These are phyloP conservation scores for Blastocystis sp. DNA, from an alignment of 352 stramenopile genomes.

Conservation along the genomic window DNA sequence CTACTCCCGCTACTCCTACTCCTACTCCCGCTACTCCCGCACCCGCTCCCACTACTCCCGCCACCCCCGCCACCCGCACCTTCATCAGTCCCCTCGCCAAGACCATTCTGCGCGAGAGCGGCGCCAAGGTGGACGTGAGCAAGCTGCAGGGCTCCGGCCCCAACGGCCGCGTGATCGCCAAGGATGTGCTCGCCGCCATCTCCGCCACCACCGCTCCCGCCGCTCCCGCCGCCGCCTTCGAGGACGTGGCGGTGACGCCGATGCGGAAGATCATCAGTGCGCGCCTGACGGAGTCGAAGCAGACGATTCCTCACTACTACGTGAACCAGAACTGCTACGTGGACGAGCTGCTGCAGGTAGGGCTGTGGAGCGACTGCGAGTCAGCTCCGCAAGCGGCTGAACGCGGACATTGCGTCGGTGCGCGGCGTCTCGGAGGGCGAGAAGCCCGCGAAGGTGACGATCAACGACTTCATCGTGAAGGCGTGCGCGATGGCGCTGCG, in stretches of 20 bases:
- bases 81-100: conserved; percentile 47
- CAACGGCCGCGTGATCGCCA: conserved; percentile 67
- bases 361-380: background rate
- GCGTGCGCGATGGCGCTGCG: conserved; percentile 84
- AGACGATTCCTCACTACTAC: conserved; percentile 89
- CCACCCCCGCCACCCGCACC: conserved; percentile 33
- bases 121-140: conserved; percentile 1
- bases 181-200: conserved; percentile 65
- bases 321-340: conserved; percentile 86
- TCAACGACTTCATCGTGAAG: conserved; percentile 98
- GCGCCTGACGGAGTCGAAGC: conserved; percentile 87
- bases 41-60: background rate
- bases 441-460: conserved; percentile 79
- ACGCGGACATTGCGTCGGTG: conserved; percentile 25
- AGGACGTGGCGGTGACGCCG: conserved; percentile 76
- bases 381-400: background rate
- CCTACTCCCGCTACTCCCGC: background rate
- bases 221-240: conserved; percentile 61
- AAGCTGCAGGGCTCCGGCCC: conserved; percentile 65
- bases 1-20: background rate
- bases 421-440: conserved; percentile 56
- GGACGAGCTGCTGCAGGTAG: conserved; percentile 68
- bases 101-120: background rate
- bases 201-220: conserved; percentile 49
- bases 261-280: conserved; percentile 98